Percentiles rank a stretch among this genome's conserved stretches.
These are phyloP conservation scores for Leccinum disarticulatum DNA, from an alignment of 768 basidiomycete species.

Conservation along the genomic window DNA sequence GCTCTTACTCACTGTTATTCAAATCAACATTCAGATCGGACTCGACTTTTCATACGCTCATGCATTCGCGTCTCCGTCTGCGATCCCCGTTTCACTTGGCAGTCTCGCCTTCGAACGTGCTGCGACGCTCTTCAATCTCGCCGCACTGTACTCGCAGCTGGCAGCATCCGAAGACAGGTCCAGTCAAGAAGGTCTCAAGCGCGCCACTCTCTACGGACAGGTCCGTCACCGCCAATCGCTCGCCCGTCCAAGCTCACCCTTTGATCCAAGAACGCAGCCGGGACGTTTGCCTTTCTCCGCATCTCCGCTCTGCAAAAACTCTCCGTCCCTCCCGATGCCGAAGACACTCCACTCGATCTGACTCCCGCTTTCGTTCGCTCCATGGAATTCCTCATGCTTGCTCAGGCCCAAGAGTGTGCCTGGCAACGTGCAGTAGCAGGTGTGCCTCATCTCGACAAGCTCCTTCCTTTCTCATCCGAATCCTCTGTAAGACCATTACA, in stretches of 20 bases:
- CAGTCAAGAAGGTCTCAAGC: conserved; percentile 77
- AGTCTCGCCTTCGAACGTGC: conserved; percentile 85
- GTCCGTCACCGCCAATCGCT: conserved; percentile 38
- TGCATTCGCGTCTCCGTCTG: conserved; percentile 54
- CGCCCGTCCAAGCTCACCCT: conserved; percentile 23
- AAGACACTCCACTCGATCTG: conserved; percentile 66
- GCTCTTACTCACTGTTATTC: conserved; percentile 21
- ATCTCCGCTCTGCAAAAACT: conserved; percentile 55
- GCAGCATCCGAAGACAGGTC: conserved; percentile 71
- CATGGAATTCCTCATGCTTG: conserved; percentile 78
- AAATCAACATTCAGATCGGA: conserved; percentile 49
- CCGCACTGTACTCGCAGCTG: conserved; percentile 80
- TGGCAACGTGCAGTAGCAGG: conserved; percentile 92
- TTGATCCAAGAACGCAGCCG: conserved; percentile 61
- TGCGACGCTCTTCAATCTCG: conserved; percentile 80
- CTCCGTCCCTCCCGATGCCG: conserved; percentile 43
- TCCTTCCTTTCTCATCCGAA: background rate
- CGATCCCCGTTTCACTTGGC: conserved; percentile 58
- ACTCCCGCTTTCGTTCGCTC: conserved; percentile 56
- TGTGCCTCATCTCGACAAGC: conserved; percentile 28
- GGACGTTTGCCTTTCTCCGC: conserved; percentile 62
- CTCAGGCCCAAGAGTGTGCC: conserved; percentile 95
- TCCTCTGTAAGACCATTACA: conserved; percentile 53
- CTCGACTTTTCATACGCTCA: conserved; percentile 74
- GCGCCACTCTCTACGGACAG: conserved; percentile 70